Evolutionary conservation across 495 filamentous ascomycete genomes (phyloP), one percentile per base, ranked within the genome.

Genomic region (Penicillium tannophilum): DNA sequence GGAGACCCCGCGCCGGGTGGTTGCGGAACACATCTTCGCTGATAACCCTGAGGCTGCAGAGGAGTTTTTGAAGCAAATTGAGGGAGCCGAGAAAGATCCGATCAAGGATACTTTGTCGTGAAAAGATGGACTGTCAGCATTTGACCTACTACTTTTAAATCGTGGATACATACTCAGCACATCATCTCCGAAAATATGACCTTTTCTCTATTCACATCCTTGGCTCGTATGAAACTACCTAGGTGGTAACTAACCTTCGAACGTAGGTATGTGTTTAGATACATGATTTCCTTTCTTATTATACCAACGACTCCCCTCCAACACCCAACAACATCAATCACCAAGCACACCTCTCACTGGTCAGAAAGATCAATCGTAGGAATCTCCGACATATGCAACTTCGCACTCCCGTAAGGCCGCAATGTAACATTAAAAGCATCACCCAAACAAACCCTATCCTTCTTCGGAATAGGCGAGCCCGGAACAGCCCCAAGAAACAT

Each of bases 11-110:
- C 72, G 78, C 67, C 66, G 80, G 43, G 73, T 86, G 71, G 86
- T 89, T 23, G 76, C 76, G 23, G 86, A 89, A 49, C 81, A 85
- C 61, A 54, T 89, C 16, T 89, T 88, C 65, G 64, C 74, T 33
- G 46, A 58, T 23, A 47, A 58, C 44, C 35, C 45, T 42, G 35
- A 58, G 16, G 46, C 46, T 17, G 46, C 46, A 0, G 26, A 49
- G 26, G 46, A 49, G 16, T 49, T 49, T 10, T 49, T 49, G 26
- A 49, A 49, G 26, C 23, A 31, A 8, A 31, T 49, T 49, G 26
- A 49, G 14, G 46, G 46, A 2, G 46, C 46, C 30, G 46, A 49
- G 14, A 49, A 49, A 26, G 46, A 49, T 28, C 46, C 46, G 4
- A 49, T 49, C 16, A 49, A 49, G 24, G 26, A 49, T 31, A 49